Base-by-base conservation (phyloP, 805 yeast genomes). In the Torulaspora gathmanii region DNA sequence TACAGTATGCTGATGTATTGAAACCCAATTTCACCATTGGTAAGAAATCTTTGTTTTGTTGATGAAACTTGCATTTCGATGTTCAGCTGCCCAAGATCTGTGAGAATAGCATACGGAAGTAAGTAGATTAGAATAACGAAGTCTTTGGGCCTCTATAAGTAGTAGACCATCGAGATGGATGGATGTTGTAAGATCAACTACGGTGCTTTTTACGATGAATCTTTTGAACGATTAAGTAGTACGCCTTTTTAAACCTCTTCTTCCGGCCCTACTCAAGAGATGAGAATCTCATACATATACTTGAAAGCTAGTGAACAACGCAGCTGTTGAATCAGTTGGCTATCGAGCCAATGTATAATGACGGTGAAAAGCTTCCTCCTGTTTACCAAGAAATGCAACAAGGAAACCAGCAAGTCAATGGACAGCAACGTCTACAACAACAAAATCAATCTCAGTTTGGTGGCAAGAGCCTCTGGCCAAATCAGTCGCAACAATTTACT, bases 391-490 rank as follows among this genome's bases (percentile, higher is more conserved):
- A 46, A 31, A 45, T 44, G 44, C 44, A 44, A 15, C 51, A 44
- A 25, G 35, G 45, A 12, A 26, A 33, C 28, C 39, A 42, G 15
- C 50, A 48, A 34, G 37, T 38, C 15, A 43, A 44, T 36, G 49
- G 53, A 20, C 58, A 54, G 43, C 53, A 44, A 33, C 49, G 45
- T 20, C 20, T 35, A 27, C 48, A 46, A 22, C 49, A 44, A 19
- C 51, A 44, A 13, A 52, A 44, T 33, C 54, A 46, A 37, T 50
- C 45, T 41, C 42, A 33, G 20, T 29, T 40, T 13, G 45, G 29
- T 28, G 52, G 47, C 5, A 52, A 50, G 34, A 51, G 53, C 16
- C 37, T 54, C 11, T 53, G 57, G 58, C 57, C 44, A 38, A 47
- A 37, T 11, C 54, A 52, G 20, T 17, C 49, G 29, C 36, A 50